A percentile compares a stretch with the other conserved stretches of the same genome.
These are phyloP conservation scores for Kurtzmaniella natalensis DNA, from an alignment of 1,139 yeast genomes.

Conservation along the genomic window DNA sequence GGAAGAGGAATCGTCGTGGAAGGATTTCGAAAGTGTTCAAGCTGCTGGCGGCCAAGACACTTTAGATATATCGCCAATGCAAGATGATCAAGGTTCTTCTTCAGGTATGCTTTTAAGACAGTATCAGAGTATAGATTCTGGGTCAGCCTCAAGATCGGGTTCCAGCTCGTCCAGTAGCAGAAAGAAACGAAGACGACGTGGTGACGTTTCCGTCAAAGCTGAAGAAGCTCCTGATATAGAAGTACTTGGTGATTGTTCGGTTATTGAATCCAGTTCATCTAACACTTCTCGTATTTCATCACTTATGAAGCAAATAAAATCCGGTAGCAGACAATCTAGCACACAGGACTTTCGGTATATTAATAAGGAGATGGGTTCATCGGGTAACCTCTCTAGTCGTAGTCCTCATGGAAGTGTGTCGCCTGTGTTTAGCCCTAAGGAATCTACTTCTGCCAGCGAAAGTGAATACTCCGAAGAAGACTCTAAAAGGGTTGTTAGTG, in stretches of 20 bases:
- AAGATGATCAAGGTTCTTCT: background rate
- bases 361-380: too few relatives aligned
- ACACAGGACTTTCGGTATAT: too few relatives aligned
- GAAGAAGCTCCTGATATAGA: background rate
- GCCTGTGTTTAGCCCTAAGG: background rate
- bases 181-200: background rate
- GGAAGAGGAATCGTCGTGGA: conserved; percentile 41
- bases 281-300: conserved; percentile 17
- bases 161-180: too few relatives aligned
- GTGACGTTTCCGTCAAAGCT: background rate
- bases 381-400: background rate
- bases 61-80: background rate
- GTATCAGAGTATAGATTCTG: too few relatives aligned
- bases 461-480: conserved; percentile 1
- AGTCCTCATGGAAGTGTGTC: background rate
- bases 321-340: too few relatives aligned
- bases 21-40: conserved; percentile 23
- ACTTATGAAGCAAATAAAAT: conserved; percentile 25
- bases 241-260: too few relatives aligned
- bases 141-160: background rate
- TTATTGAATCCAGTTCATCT: background rate
- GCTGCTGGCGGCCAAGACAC: background rate
- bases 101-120: background rate
- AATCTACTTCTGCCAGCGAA: conserved; percentile 1
- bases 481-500: conserved; percentile 5